Evolutionary conservation across 2,329 filamentous ascomycete species (phyloP).

Genomic region (Pseudocercospora crystallina): DNA sequence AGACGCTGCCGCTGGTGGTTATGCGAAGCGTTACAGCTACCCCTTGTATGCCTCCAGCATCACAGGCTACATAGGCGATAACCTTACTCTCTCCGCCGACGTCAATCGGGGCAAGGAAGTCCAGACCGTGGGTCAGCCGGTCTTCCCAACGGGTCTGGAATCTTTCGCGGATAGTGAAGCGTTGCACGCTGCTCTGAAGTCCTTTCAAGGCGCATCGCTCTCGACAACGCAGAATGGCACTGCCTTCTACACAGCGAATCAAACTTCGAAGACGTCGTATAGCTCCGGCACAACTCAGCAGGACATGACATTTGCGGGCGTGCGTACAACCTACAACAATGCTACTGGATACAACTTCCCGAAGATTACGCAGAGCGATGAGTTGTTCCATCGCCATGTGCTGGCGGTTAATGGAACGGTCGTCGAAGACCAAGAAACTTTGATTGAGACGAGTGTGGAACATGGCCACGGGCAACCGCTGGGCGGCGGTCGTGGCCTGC

Average conservation of each 20-base stretch:
- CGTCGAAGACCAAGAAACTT: conserved; percentile 48
- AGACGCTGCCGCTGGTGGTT: conserved; percentile 42
- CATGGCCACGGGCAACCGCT: conserved; percentile 8
- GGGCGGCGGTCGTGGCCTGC: conserved; percentile 8
- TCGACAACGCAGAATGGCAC: conserved; percentile 59
- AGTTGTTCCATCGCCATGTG: conserved; percentile 61
- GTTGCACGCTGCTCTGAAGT: background rate
- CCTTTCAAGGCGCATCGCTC: conserved; percentile 43
- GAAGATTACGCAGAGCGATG: conserved; percentile 27
- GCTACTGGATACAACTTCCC: conserved; percentile 11
- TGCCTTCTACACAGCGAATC: conserved; percentile 54
- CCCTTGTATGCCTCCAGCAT: conserved; percentile 60
- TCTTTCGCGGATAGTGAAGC: conserved; percentile 44
- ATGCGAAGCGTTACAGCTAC: conserved; percentile 54
- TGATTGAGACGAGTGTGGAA: conserved; percentile 18
- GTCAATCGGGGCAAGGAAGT: conserved; percentile 53
- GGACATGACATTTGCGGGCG: conserved; percentile 55
- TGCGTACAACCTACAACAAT: conserved; percentile 25
- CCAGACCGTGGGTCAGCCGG: conserved; percentile 44
- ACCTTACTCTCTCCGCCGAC: conserved; percentile 48
- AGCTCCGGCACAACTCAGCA: conserved; percentile 60
- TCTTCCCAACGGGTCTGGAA: conserved; percentile 63
- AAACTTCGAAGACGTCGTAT: conserved; percentile 49
- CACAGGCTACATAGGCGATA: conserved; percentile 43
- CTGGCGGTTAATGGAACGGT: conserved; percentile 56